Evolutionary conservation across 164 flowering plant genomes (phyloP).

Genomic region (Kalanchoe fedtschenkoi): DNA sequence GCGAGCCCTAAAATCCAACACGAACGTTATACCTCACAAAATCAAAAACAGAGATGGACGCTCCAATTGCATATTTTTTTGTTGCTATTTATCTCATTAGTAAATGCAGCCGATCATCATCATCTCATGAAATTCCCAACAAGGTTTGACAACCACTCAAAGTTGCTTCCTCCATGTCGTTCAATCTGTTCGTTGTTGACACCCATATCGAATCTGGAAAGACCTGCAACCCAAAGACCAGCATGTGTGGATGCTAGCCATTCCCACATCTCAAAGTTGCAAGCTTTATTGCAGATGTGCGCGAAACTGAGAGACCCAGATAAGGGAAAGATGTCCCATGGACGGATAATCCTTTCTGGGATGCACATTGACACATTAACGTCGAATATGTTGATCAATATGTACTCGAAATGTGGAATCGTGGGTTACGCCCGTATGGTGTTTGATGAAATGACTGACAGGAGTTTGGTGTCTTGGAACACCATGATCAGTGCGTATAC

Average conservation of each 20-base stretch:
- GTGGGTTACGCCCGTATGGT: constrained; percentile 41
- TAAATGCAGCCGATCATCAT: too few species aligned
- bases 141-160: too few species aligned
- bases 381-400: constrained; percentile 63
- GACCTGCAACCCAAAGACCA: not conserved
- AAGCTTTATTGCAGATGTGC: constrained; percentile 38
- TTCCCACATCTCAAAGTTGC: constrained; percentile 18
- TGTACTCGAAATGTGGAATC: constrained; percentile 64
- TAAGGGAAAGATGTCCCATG: constrained; percentile 58
- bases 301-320: constrained; percentile 25
- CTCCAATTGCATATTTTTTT: too few species aligned
- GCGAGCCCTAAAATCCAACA: too few species aligned
- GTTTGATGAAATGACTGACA: constrained; percentile 51
- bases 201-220: not conserved
- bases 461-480: constrained; percentile 76
- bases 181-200: not conserved
- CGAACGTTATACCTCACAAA: too few species aligned
- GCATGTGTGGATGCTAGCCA: not conserved
- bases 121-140: too few species aligned
- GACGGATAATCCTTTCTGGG: constrained; percentile 27
- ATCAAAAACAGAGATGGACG: too few species aligned
- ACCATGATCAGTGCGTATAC: constrained; percentile 57
- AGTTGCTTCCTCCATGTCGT: too few species aligned
- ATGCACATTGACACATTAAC: constrained; percentile 25
- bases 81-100: too few species aligned